phyloP scores from a whole-genome alignment of 768 basidiomycete genomes.

The Lepiota brunneoincarnata region DNA sequence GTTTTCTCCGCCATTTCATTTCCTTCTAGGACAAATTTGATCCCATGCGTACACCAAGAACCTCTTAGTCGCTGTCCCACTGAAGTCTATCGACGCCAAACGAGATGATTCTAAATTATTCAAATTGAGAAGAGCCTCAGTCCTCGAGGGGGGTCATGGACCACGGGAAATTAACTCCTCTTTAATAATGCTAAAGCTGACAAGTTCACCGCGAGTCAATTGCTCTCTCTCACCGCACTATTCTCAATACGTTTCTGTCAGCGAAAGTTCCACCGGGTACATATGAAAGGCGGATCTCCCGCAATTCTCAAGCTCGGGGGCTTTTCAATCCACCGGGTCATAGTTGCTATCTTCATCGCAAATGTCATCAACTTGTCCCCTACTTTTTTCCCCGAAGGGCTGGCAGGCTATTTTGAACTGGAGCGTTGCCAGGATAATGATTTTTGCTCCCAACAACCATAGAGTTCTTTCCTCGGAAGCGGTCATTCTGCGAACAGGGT shows the following conservation, averaged over 20 bases:
- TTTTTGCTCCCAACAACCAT: neutral
- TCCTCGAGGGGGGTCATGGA: neutral
- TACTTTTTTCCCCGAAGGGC: neutral
- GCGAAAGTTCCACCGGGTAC: neutral
- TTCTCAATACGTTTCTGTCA: neutral
- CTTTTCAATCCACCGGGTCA: neutral
- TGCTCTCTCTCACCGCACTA: slow-evolving; percentile 3
- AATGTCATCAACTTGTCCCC: neutral
- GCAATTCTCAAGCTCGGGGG: neutral
- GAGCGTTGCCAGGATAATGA: neutral
- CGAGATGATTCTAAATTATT: neutral
- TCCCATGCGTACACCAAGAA: too few species aligned
- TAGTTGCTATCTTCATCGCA: neutral
- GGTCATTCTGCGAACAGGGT: neutral
- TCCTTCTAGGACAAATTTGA: too few species aligned
- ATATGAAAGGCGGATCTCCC: neutral
- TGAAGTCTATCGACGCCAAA: too few species aligned
- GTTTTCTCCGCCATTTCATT: too few species aligned
- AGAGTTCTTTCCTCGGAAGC: neutral
- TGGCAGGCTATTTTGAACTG: neutral
- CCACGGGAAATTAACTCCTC: neutral
- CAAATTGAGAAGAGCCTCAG: neutral
- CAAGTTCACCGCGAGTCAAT: neutral
- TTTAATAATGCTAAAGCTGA: neutral
- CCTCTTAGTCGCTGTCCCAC: too few species aligned